Evolutionary conservation across 2,329 filamentous ascomycete species (phyloP).

Genomic region (Xylariomycetidae sp.): DNA sequence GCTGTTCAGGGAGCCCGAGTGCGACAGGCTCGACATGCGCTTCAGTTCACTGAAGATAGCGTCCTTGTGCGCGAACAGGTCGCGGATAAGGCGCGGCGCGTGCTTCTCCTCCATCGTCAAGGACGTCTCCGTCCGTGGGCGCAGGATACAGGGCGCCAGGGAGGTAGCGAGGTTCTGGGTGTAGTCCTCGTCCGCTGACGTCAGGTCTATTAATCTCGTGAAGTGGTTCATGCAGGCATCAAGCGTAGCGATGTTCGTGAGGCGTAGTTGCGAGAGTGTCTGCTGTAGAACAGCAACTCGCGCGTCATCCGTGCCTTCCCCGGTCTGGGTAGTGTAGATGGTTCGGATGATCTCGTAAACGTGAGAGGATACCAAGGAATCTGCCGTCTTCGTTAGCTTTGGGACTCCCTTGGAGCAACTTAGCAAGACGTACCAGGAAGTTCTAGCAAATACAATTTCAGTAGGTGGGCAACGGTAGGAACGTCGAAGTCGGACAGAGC

Average conservation of each 20-base stretch:
- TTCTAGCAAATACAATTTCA: conserved; percentile 93
- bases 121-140: conserved; percentile 80
- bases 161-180: conserved; percentile 65
- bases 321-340: conserved; percentile 79
- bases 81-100: conserved; percentile 80
- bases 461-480: conserved; percentile 82
- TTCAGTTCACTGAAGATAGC: conserved; percentile 94
- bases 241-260: conserved; percentile 97
- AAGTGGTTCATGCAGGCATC: conserved; percentile 98
- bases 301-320: conserved; percentile 69
- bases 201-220: conserved; percentile 91
- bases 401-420: neutral
- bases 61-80: conserved; percentile 90
- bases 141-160: conserved; percentile 79
- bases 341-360: conserved; percentile 99
- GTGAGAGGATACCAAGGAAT: conserved; percentile 96
- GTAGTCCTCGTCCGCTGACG: conserved; percentile 88
- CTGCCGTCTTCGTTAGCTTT: conserved; percentile 39
- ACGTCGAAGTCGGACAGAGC: conserved; percentile 85
- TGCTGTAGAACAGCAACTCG: conserved; percentile 90
- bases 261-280: conserved; percentile 85
- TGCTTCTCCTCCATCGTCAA: conserved; percentile 95
- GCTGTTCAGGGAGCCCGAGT: conserved; percentile 51
- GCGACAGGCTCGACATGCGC: conserved; percentile 68
- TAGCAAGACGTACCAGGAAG: conserved; percentile 65